phyloP scores from a whole-genome alignment of 257 asterid species.

The Mentha longifolia region DNA sequence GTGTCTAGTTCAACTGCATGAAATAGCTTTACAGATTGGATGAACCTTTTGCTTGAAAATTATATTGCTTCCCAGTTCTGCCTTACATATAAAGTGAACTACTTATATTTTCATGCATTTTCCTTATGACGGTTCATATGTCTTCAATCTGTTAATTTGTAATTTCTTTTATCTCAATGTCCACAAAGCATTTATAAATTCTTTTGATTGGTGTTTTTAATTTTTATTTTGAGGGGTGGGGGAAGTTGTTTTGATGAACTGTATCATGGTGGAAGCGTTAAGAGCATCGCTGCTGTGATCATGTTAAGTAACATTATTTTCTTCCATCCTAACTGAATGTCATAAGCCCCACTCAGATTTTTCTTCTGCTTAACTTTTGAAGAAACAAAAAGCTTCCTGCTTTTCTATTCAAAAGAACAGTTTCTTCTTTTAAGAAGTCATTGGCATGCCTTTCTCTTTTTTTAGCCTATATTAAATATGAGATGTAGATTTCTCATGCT shows the following conservation, averaged over 20 bases:
- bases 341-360: background rate
- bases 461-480: slow-evolving; percentile 6
- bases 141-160: background rate
- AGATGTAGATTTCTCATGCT: slow-evolving; percentile 1
- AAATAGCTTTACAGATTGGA: background rate
- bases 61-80: background rate
- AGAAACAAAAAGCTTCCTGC: background rate
- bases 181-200: background rate
- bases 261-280: background rate
- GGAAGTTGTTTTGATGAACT: background rate
- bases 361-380: background rate
- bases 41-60: background rate
- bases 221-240: background rate
- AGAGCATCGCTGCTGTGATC: background rate
- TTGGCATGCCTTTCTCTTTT: slow-evolving; percentile 1
- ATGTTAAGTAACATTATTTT: background rate
- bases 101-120: background rate
- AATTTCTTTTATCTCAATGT: background rate
- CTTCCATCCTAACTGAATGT: background rate
- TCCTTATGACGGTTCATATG: background rate
- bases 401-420: background rate
- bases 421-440: background rate
- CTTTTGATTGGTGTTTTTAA: background rate
- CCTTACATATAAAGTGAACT: background rate
- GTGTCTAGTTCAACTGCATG: background rate